Evolutionary conservation across 163 green algal species (phyloP).

Genomic region (Scenedesmus sp.): DNA sequence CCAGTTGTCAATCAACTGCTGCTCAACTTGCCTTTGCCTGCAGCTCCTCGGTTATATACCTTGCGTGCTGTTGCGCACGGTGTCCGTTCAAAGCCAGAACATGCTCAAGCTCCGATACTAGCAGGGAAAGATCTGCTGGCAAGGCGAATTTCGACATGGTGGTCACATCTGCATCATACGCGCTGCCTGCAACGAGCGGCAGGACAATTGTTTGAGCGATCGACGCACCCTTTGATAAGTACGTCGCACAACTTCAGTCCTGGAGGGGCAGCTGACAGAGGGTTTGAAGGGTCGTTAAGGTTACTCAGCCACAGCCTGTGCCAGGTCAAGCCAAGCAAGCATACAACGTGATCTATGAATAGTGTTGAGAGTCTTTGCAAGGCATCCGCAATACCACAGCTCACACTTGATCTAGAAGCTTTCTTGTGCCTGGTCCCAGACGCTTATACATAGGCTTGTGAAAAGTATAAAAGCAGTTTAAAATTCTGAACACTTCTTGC

Average conservation of each 20-base stretch:
- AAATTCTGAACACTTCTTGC: not conserved
- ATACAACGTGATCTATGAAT: not conserved
- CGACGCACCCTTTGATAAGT: not conserved
- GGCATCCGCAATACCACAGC: not conserved
- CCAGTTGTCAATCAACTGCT: not conserved
- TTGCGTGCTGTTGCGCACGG: not conserved
- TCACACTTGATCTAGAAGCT: not conserved
- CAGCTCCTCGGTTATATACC: not conserved
- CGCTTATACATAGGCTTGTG: not conserved
- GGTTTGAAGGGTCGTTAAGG: not conserved
- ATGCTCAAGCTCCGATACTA: not conserved
- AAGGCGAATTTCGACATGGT: slow-evolving; percentile 4
- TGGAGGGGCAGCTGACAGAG: not conserved
- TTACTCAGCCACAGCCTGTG: not conserved
- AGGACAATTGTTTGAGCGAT: not conserved
- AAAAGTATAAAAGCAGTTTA: not conserved
- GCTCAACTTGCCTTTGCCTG: not conserved
- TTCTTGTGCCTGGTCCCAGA: not conserved
- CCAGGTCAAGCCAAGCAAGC: not conserved
- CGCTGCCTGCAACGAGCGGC: not conserved
- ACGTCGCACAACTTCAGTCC: not conserved
- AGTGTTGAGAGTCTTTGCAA: not conserved
- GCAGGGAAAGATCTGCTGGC: not conserved
- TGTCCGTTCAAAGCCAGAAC: not conserved
- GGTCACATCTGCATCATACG: not conserved